These are phyloP conservation scores for Gossypium davidsonii DNA, from an alignment of 441 rosid species.

Conservation along the genomic window DNA sequence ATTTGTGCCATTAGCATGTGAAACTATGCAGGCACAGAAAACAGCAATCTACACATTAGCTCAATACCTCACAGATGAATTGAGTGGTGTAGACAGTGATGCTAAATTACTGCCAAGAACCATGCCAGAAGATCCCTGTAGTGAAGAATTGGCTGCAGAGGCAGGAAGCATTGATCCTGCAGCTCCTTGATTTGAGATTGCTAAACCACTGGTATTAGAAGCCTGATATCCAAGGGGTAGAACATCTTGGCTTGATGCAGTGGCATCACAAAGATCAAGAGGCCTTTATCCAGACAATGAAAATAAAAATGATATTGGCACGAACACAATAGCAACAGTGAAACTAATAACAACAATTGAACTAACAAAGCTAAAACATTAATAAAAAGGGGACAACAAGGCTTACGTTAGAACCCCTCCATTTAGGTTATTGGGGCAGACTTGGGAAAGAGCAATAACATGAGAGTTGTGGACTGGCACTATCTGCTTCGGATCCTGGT, in stretches of 20 bases:
- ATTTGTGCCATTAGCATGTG: slow-evolving; percentile 11
- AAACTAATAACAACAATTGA: slow-evolving; percentile 5
- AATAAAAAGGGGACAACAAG: slow-evolving; percentile 16
- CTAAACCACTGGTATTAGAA: slow-evolving; percentile 49
- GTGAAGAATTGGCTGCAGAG: slow-evolving; percentile 57
- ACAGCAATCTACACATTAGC: slow-evolving; percentile 19
- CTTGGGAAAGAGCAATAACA: slow-evolving; percentile 75
- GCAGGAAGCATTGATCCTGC: slow-evolving; percentile 48
- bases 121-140: slow-evolving; percentile 60
- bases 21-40: slow-evolving; percentile 6
- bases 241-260: slow-evolving; percentile 62
- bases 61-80: slow-evolving; percentile 64
- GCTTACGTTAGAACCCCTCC: slow-evolving; percentile 79
- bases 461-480: slow-evolving; percentile 81
- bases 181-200: slow-evolving; percentile 61
- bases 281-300: slow-evolving; percentile 67
- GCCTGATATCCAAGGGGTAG: slow-evolving; percentile 58
- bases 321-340: slow-evolving; percentile 8
- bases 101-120: slow-evolving; percentile 52
- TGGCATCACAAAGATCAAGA: slow-evolving; percentile 77
- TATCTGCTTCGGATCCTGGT: slow-evolving; percentile 65
- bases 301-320: slow-evolving; percentile 18
- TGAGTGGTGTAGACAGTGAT: slow-evolving; percentile 57
- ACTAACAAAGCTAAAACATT: neutral
- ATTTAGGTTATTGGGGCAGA: slow-evolving; percentile 73